These are phyloP conservation scores for Chlamydomonas reinhardtii DNA, from an alignment of 163 green algal species.

Conservation along the genomic window DNA sequence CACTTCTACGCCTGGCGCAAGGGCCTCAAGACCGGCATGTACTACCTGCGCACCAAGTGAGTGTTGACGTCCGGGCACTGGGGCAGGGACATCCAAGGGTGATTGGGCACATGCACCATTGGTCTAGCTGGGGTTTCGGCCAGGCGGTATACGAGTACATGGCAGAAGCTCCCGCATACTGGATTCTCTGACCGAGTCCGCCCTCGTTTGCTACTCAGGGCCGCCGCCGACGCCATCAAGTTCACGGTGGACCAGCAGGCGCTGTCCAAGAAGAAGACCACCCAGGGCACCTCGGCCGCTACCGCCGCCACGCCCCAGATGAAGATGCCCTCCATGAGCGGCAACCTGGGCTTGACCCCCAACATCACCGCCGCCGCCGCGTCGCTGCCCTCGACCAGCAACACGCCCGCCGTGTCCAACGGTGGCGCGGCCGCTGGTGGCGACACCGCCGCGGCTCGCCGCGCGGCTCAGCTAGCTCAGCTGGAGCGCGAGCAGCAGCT, in stretches of 20 bases:
- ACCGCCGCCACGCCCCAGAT: constrained; percentile 19
- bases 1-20: constrained; percentile 99
- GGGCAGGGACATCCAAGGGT: too few species aligned
- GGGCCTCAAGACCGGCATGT: constrained; percentile 89
- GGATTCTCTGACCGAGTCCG: too few species aligned
- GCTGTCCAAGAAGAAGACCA: constrained; percentile 58
- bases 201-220: constrained; percentile 60
- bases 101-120: too few species aligned
- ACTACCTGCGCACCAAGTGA: constrained; percentile 94
- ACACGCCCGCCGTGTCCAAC: constrained; percentile 46
- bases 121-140: too few species aligned
- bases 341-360: constrained; percentile 26
- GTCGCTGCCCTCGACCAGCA: constrained; percentile 19
- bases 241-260: constrained; percentile 95
- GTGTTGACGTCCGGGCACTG: background rate
- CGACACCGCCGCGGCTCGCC: constrained; percentile 49
- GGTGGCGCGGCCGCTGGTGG: constrained; percentile 4
- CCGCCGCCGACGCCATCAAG: constrained; percentile 99
- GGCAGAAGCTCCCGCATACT: too few species aligned
- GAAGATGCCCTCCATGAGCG: background rate
- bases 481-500: constrained; percentile 87
- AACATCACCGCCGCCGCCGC: constrained; percentile 43
- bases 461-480: constrained; percentile 62
- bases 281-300: constrained; percentile 47
- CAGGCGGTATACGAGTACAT: too few species aligned